A percentile compares a stretch with the other conserved stretches of the same genome.
These are phyloP conservation scores for Breynia disticha DNA, from an alignment of 441 rosid species.

Conservation along the genomic window DNA sequence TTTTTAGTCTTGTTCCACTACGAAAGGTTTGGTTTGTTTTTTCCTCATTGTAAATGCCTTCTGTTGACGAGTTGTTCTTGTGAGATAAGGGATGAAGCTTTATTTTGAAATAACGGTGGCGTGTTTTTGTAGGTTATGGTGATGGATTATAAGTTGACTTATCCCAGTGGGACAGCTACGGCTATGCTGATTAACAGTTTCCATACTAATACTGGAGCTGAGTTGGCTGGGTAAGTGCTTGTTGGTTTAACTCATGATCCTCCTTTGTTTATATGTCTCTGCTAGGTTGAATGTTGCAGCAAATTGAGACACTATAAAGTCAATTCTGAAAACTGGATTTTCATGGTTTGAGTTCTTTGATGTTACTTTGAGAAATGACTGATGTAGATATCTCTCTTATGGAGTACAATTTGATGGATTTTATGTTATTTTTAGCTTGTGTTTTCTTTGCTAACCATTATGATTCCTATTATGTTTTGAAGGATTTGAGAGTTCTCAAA, in stretches of 20 bases:
- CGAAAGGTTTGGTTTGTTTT: conserved; percentile 43
- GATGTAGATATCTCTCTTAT: neutral
- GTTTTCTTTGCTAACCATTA: too few species aligned
- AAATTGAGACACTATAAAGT: too few species aligned
- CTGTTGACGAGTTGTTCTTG: neutral
- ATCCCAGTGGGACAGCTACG: conserved; percentile 95
- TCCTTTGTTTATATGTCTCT: too few species aligned
- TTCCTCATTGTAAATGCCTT: neutral
- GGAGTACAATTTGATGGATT: neutral
- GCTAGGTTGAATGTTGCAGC: too few species aligned
- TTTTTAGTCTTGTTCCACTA: conserved; percentile 77
- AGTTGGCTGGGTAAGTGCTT: conserved; percentile 53
- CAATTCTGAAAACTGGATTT: too few species aligned
- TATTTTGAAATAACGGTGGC: conserved; percentile 1
- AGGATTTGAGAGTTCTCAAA: too few species aligned
- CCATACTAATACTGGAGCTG: conserved; percentile 75
- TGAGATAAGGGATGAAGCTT: neutral
- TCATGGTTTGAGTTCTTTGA: too few species aligned
- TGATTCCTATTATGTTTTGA: too few species aligned
- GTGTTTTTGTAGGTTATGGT: conserved; percentile 64
- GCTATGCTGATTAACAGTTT: conserved; percentile 92
- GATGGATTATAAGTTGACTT: conserved; percentile 64
- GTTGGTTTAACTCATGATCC: too few species aligned
- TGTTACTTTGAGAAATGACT: too few species aligned
- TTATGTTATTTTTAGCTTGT: too few species aligned